Percentiles rank a stretch among this genome's conserved stretches.
phyloP scores from a whole-genome alignment of 2,329 filamentous ascomycete species.

The Domatiomyces catenatus region DNA sequence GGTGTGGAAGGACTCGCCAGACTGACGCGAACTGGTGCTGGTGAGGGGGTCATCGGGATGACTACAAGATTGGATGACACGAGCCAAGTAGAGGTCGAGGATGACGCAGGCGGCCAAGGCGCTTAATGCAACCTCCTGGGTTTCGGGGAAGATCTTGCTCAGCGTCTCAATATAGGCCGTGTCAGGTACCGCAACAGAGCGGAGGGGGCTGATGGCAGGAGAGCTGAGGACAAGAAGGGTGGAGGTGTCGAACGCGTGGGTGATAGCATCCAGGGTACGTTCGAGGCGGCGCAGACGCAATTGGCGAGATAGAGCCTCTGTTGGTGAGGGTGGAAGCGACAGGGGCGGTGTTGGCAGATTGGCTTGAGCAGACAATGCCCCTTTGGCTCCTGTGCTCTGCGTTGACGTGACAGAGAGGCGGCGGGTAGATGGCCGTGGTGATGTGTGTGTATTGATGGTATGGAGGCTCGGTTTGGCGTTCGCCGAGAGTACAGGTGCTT shows the following conservation, averaged over 20 bases:
- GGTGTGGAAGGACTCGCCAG: not conserved
- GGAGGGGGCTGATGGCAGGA: constrained; percentile 3
- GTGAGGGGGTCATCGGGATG: not conserved
- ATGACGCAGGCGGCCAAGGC: constrained; percentile 13
- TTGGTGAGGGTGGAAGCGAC: not conserved
- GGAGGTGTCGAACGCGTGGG: constrained; percentile 8
- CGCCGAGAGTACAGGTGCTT: constrained; percentile 14
- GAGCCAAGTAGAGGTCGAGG: constrained; percentile 10
- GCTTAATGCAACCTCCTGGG: constrained; percentile 3
- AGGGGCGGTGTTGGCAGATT: not conserved
- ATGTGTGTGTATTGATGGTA: not conserved
- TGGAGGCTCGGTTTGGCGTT: constrained; percentile 10
- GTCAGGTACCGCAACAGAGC: constrained; percentile 3
- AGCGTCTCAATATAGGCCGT: constrained; percentile 6
- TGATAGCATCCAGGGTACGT: constrained; percentile 5
- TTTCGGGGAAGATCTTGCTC: constrained; percentile 9
- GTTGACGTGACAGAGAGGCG: constrained; percentile 5
- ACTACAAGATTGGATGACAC: not conserved
- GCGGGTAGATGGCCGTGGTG: not conserved
- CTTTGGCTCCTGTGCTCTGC: not conserved
- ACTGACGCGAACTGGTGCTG: not conserved
- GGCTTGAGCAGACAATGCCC: not conserved
- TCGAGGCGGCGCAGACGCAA: constrained; percentile 3
- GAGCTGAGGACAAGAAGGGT: constrained; percentile 8
- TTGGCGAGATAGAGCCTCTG: not conserved